These are phyloP conservation scores for Brassica juncea DNA, from an alignment of 345 rosid genomes.

Conservation along the genomic window DNA sequence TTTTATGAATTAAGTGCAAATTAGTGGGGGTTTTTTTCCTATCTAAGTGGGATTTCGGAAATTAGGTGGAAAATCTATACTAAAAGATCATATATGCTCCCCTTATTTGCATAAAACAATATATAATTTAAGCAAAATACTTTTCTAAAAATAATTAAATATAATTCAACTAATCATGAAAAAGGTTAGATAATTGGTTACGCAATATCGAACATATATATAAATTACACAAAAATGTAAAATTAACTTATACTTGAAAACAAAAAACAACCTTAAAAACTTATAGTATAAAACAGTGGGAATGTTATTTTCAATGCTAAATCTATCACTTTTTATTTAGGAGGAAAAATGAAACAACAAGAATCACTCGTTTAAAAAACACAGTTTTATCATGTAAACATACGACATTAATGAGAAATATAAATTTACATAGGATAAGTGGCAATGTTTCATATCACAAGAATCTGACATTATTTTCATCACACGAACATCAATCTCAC, in stretches of 20 bases:
- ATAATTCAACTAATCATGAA: too few species aligned
- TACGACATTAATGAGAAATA: background rate
- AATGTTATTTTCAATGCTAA: background rate
- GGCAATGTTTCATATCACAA: slow-evolving; percentile 9
- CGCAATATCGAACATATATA: background rate
- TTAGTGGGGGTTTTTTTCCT: background rate
- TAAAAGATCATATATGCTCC: background rate
- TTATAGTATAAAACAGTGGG: too few species aligned
- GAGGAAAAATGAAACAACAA: background rate
- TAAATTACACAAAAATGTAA: too few species aligned
- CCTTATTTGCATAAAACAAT: too few species aligned
- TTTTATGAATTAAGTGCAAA: background rate
- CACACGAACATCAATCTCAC: slow-evolving; percentile 10
- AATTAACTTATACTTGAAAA: too few species aligned
- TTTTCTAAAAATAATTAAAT: too few species aligned
- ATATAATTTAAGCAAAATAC: too few species aligned
- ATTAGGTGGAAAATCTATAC: background rate
- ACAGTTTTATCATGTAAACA: background rate
- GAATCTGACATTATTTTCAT: slow-evolving; percentile 17
- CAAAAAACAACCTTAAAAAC: too few species aligned
- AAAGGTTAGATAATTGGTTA: too few species aligned
- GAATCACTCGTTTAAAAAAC: too few species aligned
- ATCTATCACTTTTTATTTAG: background rate
- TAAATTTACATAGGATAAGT: background rate
- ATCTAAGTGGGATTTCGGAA: background rate